These are phyloP conservation scores for Hypoxylon sp. DNA, from an alignment of 2,329 filamentous ascomycete genomes.

Conservation along the genomic window DNA sequence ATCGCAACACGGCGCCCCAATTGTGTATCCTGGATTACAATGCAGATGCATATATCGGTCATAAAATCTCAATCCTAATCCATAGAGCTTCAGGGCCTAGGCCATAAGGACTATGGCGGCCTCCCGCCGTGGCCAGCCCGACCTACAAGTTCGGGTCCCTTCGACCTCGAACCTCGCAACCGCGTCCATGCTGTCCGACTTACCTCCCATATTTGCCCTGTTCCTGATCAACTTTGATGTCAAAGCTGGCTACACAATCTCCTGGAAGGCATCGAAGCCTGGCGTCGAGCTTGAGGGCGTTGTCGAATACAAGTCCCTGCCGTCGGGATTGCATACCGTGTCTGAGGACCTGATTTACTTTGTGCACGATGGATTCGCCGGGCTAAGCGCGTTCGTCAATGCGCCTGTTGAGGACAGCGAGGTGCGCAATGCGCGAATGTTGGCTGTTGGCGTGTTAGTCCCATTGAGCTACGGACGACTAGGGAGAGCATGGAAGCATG, in stretches of 20 bases:
- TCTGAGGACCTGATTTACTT: slow-evolving; percentile 94
- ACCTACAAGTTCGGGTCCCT: slow-evolving; percentile 53
- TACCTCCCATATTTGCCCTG: slow-evolving; percentile 78
- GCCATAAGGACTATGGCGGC: slow-evolving; percentile 49
- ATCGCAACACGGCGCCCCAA: slow-evolving; percentile 19
- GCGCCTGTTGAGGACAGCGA: slow-evolving; percentile 80
- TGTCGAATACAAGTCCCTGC: slow-evolving; percentile 96
- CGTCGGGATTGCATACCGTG: slow-evolving; percentile 91
- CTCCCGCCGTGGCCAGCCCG: slow-evolving; percentile 53
- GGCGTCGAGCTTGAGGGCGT: slow-evolving; percentile 83
- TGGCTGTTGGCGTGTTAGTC: slow-evolving; percentile 90
- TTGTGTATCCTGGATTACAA: slow-evolving; percentile 19
- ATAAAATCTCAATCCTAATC: too few species aligned
- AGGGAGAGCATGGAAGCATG: slow-evolving; percentile 91
- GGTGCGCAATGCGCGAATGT: slow-evolving; percentile 89
- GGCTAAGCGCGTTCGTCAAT: slow-evolving; percentile 92
- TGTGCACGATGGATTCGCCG: slow-evolving; percentile 85
- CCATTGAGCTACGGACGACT: slow-evolving; percentile 86
- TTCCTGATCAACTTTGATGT: slow-evolving; percentile 94
- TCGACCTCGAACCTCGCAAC: slow-evolving; percentile 50
- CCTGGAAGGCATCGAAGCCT: slow-evolving; percentile 82
- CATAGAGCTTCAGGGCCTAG: slow-evolving; percentile 5
- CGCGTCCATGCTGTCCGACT: slow-evolving; percentile 57
- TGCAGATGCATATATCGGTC: slow-evolving; percentile 7
- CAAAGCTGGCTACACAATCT: slow-evolving; percentile 90